A percentile compares a stretch with the other conserved stretches of the same genome.
Conservation (phyloP, 495 filamentous ascomycete genomes). For the Parachaetomium inaequale region DNA sequence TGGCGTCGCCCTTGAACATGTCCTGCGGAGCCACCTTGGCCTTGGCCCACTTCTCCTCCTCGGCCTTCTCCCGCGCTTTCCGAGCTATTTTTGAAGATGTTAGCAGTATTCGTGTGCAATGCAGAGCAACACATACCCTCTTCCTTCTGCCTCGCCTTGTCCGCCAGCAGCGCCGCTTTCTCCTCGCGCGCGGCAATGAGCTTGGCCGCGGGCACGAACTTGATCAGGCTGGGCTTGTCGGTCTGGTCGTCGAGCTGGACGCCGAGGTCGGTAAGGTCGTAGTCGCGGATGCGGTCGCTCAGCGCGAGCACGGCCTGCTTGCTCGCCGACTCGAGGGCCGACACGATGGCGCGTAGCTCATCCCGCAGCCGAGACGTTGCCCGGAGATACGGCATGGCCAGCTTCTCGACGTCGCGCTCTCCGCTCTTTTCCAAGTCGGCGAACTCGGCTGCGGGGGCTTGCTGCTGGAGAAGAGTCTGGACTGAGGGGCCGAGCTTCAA, state of each 20-base stretch:
- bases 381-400: slow-evolving; percentile 62
- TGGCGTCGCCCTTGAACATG: slow-evolving; percentile 67
- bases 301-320: slow-evolving; percentile 63
- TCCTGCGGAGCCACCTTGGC: slow-evolving; percentile 64
- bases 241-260: slow-evolving; percentile 83
- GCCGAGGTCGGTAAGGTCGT: slow-evolving; percentile 70
- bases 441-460: slow-evolving; percentile 42
- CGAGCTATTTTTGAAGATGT: slow-evolving; percentile 25
- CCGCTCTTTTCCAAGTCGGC: slow-evolving; percentile 37
- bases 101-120: neutral
- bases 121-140: slow-evolving; percentile 43
- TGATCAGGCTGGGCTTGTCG: slow-evolving; percentile 69
- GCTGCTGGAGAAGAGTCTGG: slow-evolving; percentile 33
- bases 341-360: slow-evolving; percentile 58
- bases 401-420: slow-evolving; percentile 44
- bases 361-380: slow-evolving; percentile 65
- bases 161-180: slow-evolving; percentile 55
- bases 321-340: slow-evolving; percentile 47
- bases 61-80: slow-evolving; percentile 51
- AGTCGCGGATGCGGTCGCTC: slow-evolving; percentile 76
- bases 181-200: slow-evolving; percentile 70
- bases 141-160: slow-evolving; percentile 56
- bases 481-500: slow-evolving; percentile 36
- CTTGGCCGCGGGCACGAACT: slow-evolving; percentile 68
- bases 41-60: slow-evolving; percentile 59